These are phyloP conservation scores for Ustilago crameri DNA, from an alignment of 1,284 basidiomycete genomes.

Conservation along the genomic window DNA sequence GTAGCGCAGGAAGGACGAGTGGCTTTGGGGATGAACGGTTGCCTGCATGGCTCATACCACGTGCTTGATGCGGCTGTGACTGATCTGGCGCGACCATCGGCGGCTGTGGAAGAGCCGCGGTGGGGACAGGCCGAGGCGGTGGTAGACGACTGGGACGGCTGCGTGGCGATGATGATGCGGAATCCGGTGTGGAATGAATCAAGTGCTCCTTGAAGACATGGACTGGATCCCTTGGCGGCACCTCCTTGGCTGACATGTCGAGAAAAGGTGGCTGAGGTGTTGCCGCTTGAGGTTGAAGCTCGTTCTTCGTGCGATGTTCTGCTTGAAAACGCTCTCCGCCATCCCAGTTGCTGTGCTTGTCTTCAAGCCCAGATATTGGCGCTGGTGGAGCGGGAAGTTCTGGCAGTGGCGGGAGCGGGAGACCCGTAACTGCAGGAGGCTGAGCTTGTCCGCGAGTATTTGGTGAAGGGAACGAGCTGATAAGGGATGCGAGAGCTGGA, in stretches of 20 bases:
- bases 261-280: slow-evolving; percentile 25
- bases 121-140: slow-evolving; percentile 32
- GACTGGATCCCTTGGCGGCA: neutral
- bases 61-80: too few species aligned
- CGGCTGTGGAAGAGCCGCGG: slow-evolving; percentile 23
- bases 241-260: slow-evolving; percentile 20
- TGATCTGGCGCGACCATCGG: neutral
- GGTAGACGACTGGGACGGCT: slow-evolving; percentile 19
- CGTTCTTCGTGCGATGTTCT: slow-evolving; percentile 6
- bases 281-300: neutral
- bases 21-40: too few species aligned
- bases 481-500: slow-evolving; percentile 38
- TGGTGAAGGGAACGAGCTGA: slow-evolving; percentile 42
- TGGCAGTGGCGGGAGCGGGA: too few species aligned
- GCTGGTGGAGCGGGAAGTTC: too few species aligned
- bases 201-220: neutral
- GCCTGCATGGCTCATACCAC: too few species aligned
- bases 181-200: neutral
- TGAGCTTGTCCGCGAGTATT: slow-evolving; percentile 5
- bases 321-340: slow-evolving; percentile 30
- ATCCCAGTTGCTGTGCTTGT: slow-evolving; percentile 43
- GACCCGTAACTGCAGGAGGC: too few species aligned
- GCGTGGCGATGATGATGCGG: slow-evolving; percentile 6
- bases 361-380: too few species aligned
- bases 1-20: slow-evolving; percentile 32